These are phyloP conservation scores for Boletellus ananiceps DNA, from an alignment of 768 basidiomycete genomes.

Conservation along the genomic window DNA sequence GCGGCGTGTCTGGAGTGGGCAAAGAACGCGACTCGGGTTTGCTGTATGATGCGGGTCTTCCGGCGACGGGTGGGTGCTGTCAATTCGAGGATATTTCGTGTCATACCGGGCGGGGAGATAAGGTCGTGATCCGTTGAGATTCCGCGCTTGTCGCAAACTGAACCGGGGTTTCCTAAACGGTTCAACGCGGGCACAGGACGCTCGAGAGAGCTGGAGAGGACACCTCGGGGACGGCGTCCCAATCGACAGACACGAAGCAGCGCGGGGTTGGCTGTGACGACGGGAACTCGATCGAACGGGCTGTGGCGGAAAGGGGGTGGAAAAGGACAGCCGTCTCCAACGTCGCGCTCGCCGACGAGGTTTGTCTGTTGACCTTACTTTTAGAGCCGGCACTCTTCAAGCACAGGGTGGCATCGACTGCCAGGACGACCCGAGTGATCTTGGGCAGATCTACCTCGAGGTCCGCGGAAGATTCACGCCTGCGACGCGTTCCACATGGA, in stretches of 20 bases:
- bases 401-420: conserved; percentile 12
- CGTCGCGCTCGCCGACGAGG: not conserved
- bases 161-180: conserved; percentile 7
- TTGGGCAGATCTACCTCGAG: conserved; percentile 23
- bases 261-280: conserved; percentile 1
- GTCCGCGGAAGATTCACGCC: conserved; percentile 32
- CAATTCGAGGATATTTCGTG: conserved; percentile 6
- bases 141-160: not conserved
- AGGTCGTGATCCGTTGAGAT: conserved; percentile 31
- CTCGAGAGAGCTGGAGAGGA: not conserved
- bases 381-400: conserved; percentile 8
- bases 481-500: conserved; percentile 26
- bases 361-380: conserved; percentile 17
- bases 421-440: conserved; percentile 22
- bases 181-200: not conserved
- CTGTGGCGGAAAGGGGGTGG: conserved; percentile 29
- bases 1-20: conserved; percentile 22
- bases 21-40: conserved; percentile 15
- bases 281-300: not conserved
- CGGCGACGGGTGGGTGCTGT: conserved; percentile 14
- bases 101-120: conserved; percentile 24
- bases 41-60: conserved; percentile 15
- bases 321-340: conserved; percentile 12
- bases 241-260: conserved; percentile 11
- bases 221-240: conserved; percentile 12